Evolutionary conservation across 169 alveolate genomes (phyloP), one percentile per base, ranked within the genome.

Genomic region (Perkinsus marinus): DNA sequence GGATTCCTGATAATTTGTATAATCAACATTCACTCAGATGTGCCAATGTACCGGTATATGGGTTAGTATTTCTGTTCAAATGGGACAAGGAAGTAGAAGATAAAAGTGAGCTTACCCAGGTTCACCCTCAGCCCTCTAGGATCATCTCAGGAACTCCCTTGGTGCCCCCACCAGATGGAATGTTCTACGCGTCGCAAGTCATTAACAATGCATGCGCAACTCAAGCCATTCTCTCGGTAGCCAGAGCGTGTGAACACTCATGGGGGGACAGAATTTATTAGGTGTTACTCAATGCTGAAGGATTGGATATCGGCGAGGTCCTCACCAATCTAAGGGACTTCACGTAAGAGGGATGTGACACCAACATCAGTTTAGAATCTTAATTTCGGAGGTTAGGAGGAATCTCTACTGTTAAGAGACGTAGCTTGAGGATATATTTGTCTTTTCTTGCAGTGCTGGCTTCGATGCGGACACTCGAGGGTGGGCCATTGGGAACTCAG

Each of bases 201-300:
- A 95, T 98, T 79, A 94, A 94, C 91, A 97, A 98, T 94, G 99
- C 99, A 22, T 98, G 99, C 93, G 99, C 99, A 19, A 98, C 98
- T 26, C 96, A 97, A 92, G 99, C 99, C 0, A 95, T 98, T 90
- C 94, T 97, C n/a, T 95, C 98, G 26, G 94, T 98, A 0, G 92
- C 97, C 0, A 97, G 47, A 97, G 97, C 93, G 10, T 57, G 39
- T 30, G 43, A 0, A n/a, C 43, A 0, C 90, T 93, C 94, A 90
- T 90, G 92, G 22, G 95, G 95, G 46, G 19, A 41, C 46, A 41
- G 10, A 41, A 41, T 3, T 3, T 39, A 92, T 57, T 30, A 57
- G 79, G 79, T 57, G 5, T 30, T 57, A 13, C 79, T 57, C 37
- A 57, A 57, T 57, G 79, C 79, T 13, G 30, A 57, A 57, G 79